A percentile compares a stretch with the other conserved stretches of the same genome.
Conservation (phyloP, 495 filamentous ascomycete species). For the Sordaria brevicollis region DNA sequence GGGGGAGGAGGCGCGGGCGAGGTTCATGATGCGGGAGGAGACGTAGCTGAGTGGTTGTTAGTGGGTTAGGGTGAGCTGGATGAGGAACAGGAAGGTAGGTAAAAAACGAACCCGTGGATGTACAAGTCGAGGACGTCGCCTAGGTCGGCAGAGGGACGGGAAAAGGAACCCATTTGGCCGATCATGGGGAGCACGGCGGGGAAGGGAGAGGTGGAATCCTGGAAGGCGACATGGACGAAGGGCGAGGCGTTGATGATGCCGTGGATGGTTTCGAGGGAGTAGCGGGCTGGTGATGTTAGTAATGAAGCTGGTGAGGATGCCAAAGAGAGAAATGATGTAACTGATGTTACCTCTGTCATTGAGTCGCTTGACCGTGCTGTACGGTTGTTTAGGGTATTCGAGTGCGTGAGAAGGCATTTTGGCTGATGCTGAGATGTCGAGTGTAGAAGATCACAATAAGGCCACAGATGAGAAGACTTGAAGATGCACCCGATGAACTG, state of each 20-base stretch:
- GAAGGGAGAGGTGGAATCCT: conserved; percentile 52
- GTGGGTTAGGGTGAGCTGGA: background rate
- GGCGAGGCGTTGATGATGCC: conserved; percentile 65
- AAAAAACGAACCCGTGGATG: conserved; percentile 51
- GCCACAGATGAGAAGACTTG: no score
- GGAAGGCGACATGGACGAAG: conserved; percentile 80
- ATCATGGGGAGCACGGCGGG: conserved; percentile 82
- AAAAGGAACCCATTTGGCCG: conserved; percentile 68
- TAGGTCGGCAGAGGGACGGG: conserved; percentile 48
- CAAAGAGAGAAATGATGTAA: background rate
- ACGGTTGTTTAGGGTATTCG: conserved; percentile 55
- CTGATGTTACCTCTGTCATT: conserved; percentile 48
- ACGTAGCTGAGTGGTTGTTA: conserved; percentile 41
- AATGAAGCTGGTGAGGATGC: background rate
- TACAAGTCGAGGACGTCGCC: conserved; percentile 68
- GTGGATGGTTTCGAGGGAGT: conserved; percentile 70
- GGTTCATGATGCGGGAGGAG: conserved; percentile 65
- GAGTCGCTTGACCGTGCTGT: conserved; percentile 65
- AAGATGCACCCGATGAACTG: no score
- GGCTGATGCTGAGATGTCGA: background rate
- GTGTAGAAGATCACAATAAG: background rate
- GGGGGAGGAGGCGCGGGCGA: conserved; percentile 39
- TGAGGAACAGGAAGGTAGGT: background rate
- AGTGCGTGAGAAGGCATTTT: conserved; percentile 41
- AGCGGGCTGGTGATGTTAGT: conserved; percentile 43